phyloP scores from a whole-genome alignment of 1,284 basidiomycete genomes.

The Microbotryum lychnidis-dioicae region DNA sequence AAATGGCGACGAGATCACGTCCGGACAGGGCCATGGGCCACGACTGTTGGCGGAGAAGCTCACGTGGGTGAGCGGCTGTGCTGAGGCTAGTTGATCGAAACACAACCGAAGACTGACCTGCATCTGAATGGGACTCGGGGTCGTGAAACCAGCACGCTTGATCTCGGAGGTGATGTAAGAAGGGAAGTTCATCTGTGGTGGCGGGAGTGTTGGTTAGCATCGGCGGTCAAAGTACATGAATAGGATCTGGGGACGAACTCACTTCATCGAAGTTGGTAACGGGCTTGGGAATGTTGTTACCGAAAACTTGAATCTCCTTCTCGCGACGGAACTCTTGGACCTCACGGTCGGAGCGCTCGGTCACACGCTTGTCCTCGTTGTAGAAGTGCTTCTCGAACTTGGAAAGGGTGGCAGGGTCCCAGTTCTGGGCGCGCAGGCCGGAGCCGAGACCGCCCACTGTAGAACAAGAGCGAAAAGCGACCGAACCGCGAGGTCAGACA shows the following conservation, averaged over 20 bases:
- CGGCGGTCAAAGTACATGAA: not conserved
- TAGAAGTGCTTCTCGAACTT: slow-evolving; percentile 86
- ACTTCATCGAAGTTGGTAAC: slow-evolving; percentile 88
- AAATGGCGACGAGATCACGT: slow-evolving; percentile 63
- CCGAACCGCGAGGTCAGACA: not conserved
- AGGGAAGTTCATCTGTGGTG: slow-evolving; percentile 53
- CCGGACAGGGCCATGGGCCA: slow-evolving; percentile 46
- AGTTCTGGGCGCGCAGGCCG: slow-evolving; percentile 76
- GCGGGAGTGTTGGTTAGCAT: not conserved
- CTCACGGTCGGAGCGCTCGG: slow-evolving; percentile 69
- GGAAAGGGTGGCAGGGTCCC: slow-evolving; percentile 60
- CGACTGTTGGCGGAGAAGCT: slow-evolving; percentile 48
- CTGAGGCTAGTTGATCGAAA: too few relatives aligned
- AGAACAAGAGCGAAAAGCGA: not conserved
- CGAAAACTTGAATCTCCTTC: slow-evolving; percentile 91
- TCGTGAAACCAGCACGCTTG: slow-evolving; percentile 79
- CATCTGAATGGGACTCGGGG: slow-evolving; percentile 91
- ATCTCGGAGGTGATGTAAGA: slow-evolving; percentile 93
- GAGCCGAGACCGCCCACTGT: slow-evolving; percentile 72
- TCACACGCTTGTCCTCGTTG: slow-evolving; percentile 74
- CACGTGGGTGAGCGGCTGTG: too few relatives aligned
- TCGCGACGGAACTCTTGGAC: slow-evolving; percentile 72
- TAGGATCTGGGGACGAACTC: slow-evolving; percentile 43
- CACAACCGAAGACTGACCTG: slow-evolving; percentile 48
- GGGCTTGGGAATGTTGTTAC: slow-evolving; percentile 77